Percentiles rank a stretch among this genome's conserved stretches.
phyloP scores from a whole-genome alignment of 2,329 filamentous ascomycete genomes.

The Microcyclospora tardicrescens region DNA sequence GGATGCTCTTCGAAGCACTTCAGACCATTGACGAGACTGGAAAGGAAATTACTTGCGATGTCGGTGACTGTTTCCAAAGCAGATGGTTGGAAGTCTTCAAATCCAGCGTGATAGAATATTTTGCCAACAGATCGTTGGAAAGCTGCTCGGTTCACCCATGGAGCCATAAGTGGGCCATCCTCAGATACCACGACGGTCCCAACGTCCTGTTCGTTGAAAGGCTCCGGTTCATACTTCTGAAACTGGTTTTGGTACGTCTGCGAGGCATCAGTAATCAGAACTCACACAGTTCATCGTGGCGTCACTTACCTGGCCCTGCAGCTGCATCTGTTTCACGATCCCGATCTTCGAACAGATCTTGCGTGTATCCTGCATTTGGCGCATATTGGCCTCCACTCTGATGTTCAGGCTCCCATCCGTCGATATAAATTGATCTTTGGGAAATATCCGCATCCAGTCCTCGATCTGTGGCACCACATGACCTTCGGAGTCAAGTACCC shows the following conservation, averaged over 20 bases:
- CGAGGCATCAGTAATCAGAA: not conserved
- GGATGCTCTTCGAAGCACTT: slow-evolving; percentile 75
- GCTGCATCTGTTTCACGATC: slow-evolving; percentile 98
- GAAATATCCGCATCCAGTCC: slow-evolving; percentile 68
- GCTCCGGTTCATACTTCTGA: slow-evolving; percentile 83
- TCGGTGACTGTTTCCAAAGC: slow-evolving; percentile 84
- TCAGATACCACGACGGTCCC: slow-evolving; percentile 83
- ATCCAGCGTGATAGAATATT: slow-evolving; percentile 89
- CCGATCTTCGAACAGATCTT: slow-evolving; percentile 94
- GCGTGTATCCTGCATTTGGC: slow-evolving; percentile 90
- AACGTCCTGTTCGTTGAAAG: slow-evolving; percentile 76
- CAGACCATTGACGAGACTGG: slow-evolving; percentile 66
- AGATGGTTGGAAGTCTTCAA: slow-evolving; percentile 92
- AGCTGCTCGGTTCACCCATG: slow-evolving; percentile 67
- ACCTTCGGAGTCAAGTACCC: slow-evolving; percentile 81
- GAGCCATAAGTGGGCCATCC: slow-evolving; percentile 75
- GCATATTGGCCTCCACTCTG: slow-evolving; percentile 81
- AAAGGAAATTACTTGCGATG: slow-evolving; percentile 78
- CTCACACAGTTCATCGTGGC: not conserved
- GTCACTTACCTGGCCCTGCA: slow-evolving; percentile 71
- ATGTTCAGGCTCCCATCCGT: slow-evolving; percentile 60
- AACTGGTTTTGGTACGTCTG: slow-evolving; percentile 97
- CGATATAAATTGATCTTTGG: slow-evolving; percentile 60
- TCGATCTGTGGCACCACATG: slow-evolving; percentile 79
- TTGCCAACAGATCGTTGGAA: slow-evolving; percentile 86